Evolutionary conservation across 345 rosid species (phyloP), one percentile per base, ranked within the genome.

Genomic region (Citrus mangshanensis): DNA sequence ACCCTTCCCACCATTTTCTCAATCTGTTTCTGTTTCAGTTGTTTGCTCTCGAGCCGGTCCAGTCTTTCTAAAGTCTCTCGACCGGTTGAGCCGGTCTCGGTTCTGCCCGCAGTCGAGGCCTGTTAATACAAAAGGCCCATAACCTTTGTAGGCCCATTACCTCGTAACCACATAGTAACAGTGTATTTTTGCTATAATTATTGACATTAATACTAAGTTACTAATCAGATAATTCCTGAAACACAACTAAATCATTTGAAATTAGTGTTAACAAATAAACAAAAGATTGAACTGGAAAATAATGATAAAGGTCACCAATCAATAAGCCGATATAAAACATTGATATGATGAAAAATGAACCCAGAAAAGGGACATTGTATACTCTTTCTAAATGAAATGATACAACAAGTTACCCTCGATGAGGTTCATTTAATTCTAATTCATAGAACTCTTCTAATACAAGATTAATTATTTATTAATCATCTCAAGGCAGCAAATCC

Each of bases 401-500:
- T 28, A 63, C 22, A 63, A 30, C 4, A 22, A 16, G 7, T 64
- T 30, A 30, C 1, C 13, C 6, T 35, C 19, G 21, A 32, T 28
- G 68, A 18, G 6, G 58, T 18, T 18, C 58, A 19, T 18, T 54
- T 18, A 54, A 54, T 54, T 54, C 21, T 54, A 62, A 61, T 61
- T 25, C 34, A 25, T 0, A 27, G 3, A 62, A 25, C 16, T 25
- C 19, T 13, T 25, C 32, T 27, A 12, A 62, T 24, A 62, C 32
- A 62, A 25, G 34, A 62, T 27, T 28, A 28, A 27, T 62, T 54
- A 62, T 62, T 27, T 24, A 27, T 62, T 13, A 62, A 62, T 61
- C 88, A 91, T 54, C 80, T 89, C 71, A 95, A 77, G 24, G 97
- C 97, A 58, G 98, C 95, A 74, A 96, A 93, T 7, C 98, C 98